Evolutionary conservation across 2,329 filamentous ascomycete species (phyloP).

Genomic region (Penicillium sp.): DNA sequence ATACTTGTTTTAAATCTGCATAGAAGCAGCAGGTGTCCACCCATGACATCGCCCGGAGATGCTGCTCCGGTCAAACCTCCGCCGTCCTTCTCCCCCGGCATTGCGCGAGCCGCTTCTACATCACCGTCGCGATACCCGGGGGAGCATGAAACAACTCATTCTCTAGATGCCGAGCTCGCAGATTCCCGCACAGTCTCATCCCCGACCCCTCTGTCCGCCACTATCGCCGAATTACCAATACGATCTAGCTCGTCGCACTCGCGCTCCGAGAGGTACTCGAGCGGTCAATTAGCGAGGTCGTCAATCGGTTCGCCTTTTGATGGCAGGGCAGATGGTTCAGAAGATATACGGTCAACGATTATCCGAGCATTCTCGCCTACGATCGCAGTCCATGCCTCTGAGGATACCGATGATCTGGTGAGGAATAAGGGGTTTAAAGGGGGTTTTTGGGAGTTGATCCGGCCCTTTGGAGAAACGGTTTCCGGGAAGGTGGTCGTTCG

Average conservation of each 20-base stretch:
- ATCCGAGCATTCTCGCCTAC: constrained; percentile 84
- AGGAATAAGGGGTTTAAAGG: constrained; percentile 77
- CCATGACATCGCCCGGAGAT: constrained; percentile 67
- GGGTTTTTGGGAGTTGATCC: constrained; percentile 77
- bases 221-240: constrained; percentile 64
- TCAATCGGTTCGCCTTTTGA: constrained; percentile 48
- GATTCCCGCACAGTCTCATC: constrained; percentile 55
- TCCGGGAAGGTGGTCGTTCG: constrained; percentile 84
- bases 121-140: constrained; percentile 56
- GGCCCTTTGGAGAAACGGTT: constrained; percentile 86
- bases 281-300: constrained; percentile 46
- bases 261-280: constrained; percentile 57
- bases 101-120: constrained; percentile 59
- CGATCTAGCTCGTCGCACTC: constrained; percentile 65
- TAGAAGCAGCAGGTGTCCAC: constrained; percentile 46
- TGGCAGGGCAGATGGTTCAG: constrained; percentile 51
- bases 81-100: constrained; percentile 65
- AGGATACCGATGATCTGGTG: constrained; percentile 76
- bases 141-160: constrained; percentile 50
- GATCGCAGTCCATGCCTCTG: constrained; percentile 79
- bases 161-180: constrained; percentile 43
- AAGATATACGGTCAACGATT: constrained; percentile 63
- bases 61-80: constrained; percentile 63
- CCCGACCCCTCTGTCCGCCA: constrained; percentile 56
- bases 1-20: constrained; percentile 20